These are phyloP conservation scores for Floccularia luteovirens DNA, from an alignment of 768 basidiomycete species.

Conservation along the genomic window DNA sequence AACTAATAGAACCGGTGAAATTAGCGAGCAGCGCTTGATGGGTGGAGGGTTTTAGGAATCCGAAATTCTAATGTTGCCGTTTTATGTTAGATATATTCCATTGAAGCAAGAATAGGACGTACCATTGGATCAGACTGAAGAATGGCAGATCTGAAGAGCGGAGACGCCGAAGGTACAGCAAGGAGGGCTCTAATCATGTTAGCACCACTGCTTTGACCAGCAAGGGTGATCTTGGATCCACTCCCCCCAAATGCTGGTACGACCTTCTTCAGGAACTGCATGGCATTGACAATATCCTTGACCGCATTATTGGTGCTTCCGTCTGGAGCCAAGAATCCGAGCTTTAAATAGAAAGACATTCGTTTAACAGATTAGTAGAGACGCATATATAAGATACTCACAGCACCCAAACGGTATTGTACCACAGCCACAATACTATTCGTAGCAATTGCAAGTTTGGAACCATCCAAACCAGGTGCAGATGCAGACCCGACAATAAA, in stretches of 20 bases:
- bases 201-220: conserved; percentile 81
- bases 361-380: conserved; percentile 1
- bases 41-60: conserved; percentile 49
- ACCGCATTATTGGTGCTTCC: conserved; percentile 68
- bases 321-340: conserved; percentile 70
- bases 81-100: background rate
- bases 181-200: conserved; percentile 72
- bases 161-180: conserved; percentile 60
- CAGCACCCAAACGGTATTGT: conserved; percentile 79
- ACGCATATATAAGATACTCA: conserved; percentile 25
- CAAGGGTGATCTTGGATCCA: conserved; percentile 57
- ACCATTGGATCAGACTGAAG: conserved; percentile 88
- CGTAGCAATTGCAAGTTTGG: conserved; percentile 60
- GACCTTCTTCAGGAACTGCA: conserved; percentile 53
- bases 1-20: conserved; percentile 42
- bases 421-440: conserved; percentile 74
- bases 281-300: conserved; percentile 57
- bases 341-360: conserved; percentile 25
- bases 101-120: conserved; percentile 9
- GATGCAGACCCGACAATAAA: conserved; percentile 67
- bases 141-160: conserved; percentile 71
- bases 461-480: conserved; percentile 69
- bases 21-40: conserved; percentile 45
- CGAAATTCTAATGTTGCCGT: conserved; percentile 60
- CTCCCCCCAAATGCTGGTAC: conserved; percentile 64